Evolutionary conservation across 768 basidiomycete genomes (phyloP).

Genomic region (Tephrocybe sp.): DNA sequence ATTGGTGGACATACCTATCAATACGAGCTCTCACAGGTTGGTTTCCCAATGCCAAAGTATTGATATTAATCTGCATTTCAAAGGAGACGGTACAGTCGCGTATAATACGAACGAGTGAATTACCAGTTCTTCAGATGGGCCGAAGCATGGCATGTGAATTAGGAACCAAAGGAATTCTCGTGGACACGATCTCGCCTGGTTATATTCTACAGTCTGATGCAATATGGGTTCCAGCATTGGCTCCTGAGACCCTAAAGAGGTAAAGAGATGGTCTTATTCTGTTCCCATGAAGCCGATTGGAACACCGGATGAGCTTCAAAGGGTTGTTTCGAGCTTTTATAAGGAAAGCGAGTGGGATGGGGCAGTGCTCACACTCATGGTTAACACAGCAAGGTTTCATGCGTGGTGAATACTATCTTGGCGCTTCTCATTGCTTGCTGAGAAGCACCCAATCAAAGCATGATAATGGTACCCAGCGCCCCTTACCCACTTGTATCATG

Average conservation of each 20-base stretch:
- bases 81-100: slow-evolving; percentile 19
- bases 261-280: slow-evolving; percentile 49
- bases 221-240: slow-evolving; percentile 51
- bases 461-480: no score
- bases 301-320: slow-evolving; percentile 67
- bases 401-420: not conserved
- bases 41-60: no score
- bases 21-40: not conserved
- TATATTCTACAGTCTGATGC: slow-evolving; percentile 43
- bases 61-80: no score
- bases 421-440: no score
- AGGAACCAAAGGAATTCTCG: slow-evolving; percentile 60
- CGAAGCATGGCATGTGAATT: slow-evolving; percentile 82
- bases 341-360: slow-evolving; percentile 75
- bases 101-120: slow-evolving; percentile 69
- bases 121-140: slow-evolving; percentile 75
- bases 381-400: no score
- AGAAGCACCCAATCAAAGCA: no score
- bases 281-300: slow-evolving; percentile 76
- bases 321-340: slow-evolving; percentile 67
- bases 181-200: slow-evolving; percentile 76
- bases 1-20: slow-evolving; percentile 50
- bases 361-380: no score
- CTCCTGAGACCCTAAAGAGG: slow-evolving; percentile 58
- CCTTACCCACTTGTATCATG: no score